phyloP scores from a whole-genome alignment of 2,329 filamentous ascomycete species.

The Penicillium sp. region DNA sequence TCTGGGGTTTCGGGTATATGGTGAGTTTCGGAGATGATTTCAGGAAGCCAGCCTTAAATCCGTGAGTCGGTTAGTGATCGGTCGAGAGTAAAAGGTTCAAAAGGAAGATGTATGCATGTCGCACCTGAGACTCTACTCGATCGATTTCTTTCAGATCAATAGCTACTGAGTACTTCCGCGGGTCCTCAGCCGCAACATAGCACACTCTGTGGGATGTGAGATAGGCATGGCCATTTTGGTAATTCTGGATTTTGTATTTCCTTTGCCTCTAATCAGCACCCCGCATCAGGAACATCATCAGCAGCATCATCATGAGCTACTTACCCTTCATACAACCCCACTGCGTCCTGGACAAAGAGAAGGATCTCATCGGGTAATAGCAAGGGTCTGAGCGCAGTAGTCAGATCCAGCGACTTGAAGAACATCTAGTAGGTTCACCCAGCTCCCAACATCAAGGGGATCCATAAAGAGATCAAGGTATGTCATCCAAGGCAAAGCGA shows the following conservation, averaged over 20 bases:
- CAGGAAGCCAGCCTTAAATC: slow-evolving; percentile 72
- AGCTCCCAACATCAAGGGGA: slow-evolving; percentile 16
- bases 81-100: slow-evolving; percentile 13
- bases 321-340: slow-evolving; percentile 96
- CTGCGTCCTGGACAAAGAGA: slow-evolving; percentile 94
- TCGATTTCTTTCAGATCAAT: slow-evolving; percentile 90
- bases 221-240: slow-evolving; percentile 95
- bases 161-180: slow-evolving; percentile 77
- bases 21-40: slow-evolving; percentile 95
- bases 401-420: slow-evolving; percentile 91
- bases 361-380: slow-evolving; percentile 91
- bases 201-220: slow-evolving; percentile 92
- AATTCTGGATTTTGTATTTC: slow-evolving; percentile 90
- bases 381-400: slow-evolving; percentile 88
- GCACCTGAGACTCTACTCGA: slow-evolving; percentile 81
- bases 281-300: slow-evolving; percentile 20
- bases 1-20: slow-evolving; percentile 75
- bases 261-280: slow-evolving; percentile 46
- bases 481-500: not conserved
- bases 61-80: not conserved
- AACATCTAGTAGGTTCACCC: slow-evolving; percentile 73
- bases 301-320: slow-evolving; percentile 33
- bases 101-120: not conserved
- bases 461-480: slow-evolving; percentile 2
- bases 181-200: slow-evolving; percentile 87